Evolutionary conservation across 2,329 filamentous ascomycete species (phyloP), one percentile per base, ranked within the genome.

Genomic region (Sporothrix dimorphospora): DNA sequence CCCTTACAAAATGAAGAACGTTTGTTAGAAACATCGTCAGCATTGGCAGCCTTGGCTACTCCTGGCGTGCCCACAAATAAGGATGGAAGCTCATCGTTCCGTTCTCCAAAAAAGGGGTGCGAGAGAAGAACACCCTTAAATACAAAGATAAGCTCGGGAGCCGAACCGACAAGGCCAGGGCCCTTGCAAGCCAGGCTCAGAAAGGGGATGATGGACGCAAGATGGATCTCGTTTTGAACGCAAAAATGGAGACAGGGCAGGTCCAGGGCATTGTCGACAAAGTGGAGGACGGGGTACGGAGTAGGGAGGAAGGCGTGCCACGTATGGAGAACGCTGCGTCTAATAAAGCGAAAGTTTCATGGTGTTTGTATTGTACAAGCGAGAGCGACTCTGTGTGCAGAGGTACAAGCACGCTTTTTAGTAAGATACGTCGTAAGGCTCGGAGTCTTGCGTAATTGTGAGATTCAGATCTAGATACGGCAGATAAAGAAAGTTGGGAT

Each of bases 121-220:
- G 19, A 49, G 16, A 4, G 21, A 30, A 42, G 34, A 63, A 9
- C 19, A 24, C 21, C 42, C 12, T 5, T 9, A 16, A 42, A 45
- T 21, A 65, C n/a, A 65, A 11, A 66, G 65, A 51, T 40, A 68
- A 40, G 47, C 65, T 68, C 47, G 65, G 65, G 30, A 53, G 27
- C 65, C 65, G 65, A 68, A 30, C 65, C 47, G 65, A 24, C 19
- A 21, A 40, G 47, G 42, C 59, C 45, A 66, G 42, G 14, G 40
- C 6, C 27, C 42, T 66, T 30, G 61, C 51, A 53, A 6, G 21
- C 11, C 38, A 21, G 11, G 19, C 12, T 42, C n/a, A 11, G 9
- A 38, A 27, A 30, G 53, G 53, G 16, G 21, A 57, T 30, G 21
- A 57, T 30, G 12, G 24, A 27, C 30, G 24, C 16, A 57, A 57